Base-by-base conservation (phyloP, 108 stramenopile species). In the Nitzschia sp. region DNA sequence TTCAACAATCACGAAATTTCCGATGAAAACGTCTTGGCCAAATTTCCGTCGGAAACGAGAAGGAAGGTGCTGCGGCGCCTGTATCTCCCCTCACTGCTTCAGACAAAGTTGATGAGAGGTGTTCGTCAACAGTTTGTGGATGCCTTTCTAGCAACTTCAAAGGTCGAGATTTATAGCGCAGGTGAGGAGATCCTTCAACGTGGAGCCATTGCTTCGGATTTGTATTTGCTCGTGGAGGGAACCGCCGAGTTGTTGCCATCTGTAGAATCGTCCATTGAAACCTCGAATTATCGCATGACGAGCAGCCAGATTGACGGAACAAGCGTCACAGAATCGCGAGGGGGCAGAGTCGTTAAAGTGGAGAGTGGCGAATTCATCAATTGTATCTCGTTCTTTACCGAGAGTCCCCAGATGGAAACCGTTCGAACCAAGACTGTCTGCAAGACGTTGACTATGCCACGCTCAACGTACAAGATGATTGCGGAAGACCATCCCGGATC, bases 311-410 rank as follows among this genome's bases (percentile, higher is more conserved):
- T 13, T 64, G 68, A 46, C 2, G 54, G 23, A 13, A 19, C 26
- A 1, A 49, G 21, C n/a, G 6, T 36, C 42, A 54, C 1, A 17
- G 64, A 38, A 11, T 34, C 13, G 11, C 28, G 1, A 31, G 25
- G 56, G 1, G 45, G 49, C 1, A 8, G 30, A 2, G 24, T 23
- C n/a, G 13, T 21, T 19, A 23, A 8, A 51, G 4, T 47, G 13
- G 27, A 24, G 26, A 15, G 25, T 29, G 64, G 64, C 19, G 64
- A 65, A 5, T 65, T 86, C 54, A 71, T 86, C 34, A 70, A 70
- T 42, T 73, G 74, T n/a, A 66, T 86, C 56, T 64, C 72, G 2
- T 86, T 86, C 63, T 83, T 86, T 42, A 86, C 85, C 0, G 85
- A 81, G 46, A 70, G 81, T 6, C 82, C 82, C 8, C 66, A 81